Conservation (phyloP, 345 rosid genomes). For the Corymbia maculata region DNA sequence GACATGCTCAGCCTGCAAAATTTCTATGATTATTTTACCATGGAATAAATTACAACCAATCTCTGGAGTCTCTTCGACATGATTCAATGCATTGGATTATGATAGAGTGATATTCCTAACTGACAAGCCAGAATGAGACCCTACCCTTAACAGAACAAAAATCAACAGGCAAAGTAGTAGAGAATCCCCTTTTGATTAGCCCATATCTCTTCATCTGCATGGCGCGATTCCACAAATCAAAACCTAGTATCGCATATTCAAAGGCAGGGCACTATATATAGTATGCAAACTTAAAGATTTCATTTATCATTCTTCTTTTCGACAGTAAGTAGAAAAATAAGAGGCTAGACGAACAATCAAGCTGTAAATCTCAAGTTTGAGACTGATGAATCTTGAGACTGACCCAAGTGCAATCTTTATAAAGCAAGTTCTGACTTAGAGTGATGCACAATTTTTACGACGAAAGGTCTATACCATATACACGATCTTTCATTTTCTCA, state of each 20-base stretch:
- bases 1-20: constrained; percentile 28
- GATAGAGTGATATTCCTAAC: not conserved
- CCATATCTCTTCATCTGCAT: not conserved
- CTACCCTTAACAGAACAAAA: not conserved
- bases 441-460: not conserved
- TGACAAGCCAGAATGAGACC: not conserved
- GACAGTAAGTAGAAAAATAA: not conserved
- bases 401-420: not conserved
- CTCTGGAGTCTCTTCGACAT: not conserved
- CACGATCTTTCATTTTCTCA: not conserved
- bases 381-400: not conserved
- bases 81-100: constrained; percentile 22
- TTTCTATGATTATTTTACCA: constrained; percentile 18
- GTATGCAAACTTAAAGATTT: not conserved
- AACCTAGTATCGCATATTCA: not conserved
- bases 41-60: constrained; percentile 14
- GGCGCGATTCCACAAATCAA: not conserved
- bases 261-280: not conserved
- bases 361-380: not conserved
- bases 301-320: not conserved
- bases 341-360: not conserved
- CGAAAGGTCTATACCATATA: not conserved
- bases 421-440: not conserved
- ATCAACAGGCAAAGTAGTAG: not conserved
- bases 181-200: not conserved